These are phyloP conservation scores for Saccharomycopsis capsularis DNA, from an alignment of 805 yeast genomes.

Conservation along the genomic window DNA sequence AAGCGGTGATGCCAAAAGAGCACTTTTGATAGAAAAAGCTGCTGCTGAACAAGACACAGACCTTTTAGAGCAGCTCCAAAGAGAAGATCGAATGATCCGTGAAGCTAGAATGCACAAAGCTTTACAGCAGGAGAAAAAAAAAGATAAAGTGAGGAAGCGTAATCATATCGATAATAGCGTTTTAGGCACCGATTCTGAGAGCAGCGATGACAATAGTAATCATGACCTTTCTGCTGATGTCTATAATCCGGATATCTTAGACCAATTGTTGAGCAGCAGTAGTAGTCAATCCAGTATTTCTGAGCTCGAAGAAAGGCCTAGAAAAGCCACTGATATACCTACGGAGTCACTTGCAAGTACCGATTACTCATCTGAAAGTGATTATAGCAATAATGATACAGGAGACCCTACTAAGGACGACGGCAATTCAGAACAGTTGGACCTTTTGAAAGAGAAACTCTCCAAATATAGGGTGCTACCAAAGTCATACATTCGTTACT, in stretches of 20 bases:
- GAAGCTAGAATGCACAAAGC: constrained; percentile 13
- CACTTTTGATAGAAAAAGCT: constrained; percentile 17
- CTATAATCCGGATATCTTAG: neutral
- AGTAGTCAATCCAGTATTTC: constrained; percentile 5
- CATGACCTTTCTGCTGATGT: neutral
- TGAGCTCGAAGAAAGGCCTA: neutral
- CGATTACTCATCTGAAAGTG: neutral
- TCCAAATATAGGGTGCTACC: constrained; percentile 18
- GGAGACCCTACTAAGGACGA: neutral
- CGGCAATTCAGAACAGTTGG: neutral
- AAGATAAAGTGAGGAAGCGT: neutral
- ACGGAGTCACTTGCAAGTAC: neutral
- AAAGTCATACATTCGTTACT: constrained; percentile 13
- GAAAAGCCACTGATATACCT: neutral
- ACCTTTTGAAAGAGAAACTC: constrained; percentile 9
- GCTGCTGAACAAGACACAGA: constrained; percentile 18
- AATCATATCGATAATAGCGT: constrained; percentile 10
- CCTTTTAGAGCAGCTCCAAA: constrained; percentile 17
- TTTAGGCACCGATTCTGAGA: neutral
- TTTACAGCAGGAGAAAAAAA: constrained; percentile 12
- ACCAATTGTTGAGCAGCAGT: neutral
- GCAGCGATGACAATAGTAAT: neutral
- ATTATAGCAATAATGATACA: neutral
- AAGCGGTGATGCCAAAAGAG: constrained; percentile 18
- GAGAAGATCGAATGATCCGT: constrained; percentile 16